phyloP scores from a whole-genome alignment of 495 filamentous ascomycete genomes.

The Penicillium paxilli region DNA sequence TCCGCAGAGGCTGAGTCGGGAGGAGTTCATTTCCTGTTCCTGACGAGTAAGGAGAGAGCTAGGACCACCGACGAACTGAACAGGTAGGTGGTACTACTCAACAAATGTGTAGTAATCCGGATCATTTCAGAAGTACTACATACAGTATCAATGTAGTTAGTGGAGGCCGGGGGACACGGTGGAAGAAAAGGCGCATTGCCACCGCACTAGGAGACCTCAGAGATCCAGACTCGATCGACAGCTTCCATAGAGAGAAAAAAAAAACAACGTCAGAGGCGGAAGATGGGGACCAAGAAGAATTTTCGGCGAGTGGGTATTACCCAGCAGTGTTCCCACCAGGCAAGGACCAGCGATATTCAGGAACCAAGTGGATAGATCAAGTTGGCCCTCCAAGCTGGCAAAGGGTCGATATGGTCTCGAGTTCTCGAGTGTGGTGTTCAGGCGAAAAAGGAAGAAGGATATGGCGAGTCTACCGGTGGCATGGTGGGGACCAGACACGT shows the following conservation, averaged over 20 bases:
- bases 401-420: neutral
- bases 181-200: slow-evolving; percentile 11
- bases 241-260: too few species aligned
- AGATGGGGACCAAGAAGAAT: neutral
- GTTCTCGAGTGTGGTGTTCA: neutral
- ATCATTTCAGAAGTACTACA: neutral
- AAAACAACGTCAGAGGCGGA: slow-evolving; percentile 25
- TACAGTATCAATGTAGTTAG: neutral
- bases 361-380: neutral
- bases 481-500: neutral
- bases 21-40: neutral
- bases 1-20: neutral
- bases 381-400: neutral
- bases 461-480: neutral
- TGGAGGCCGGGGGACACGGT: neutral
- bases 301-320: slow-evolving; percentile 2
- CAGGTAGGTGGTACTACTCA: neutral
- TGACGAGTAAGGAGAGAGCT: neutral
- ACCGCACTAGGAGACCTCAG: neutral
- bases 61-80: slow-evolving; percentile 3
- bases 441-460: neutral
- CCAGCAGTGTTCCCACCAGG: neutral
- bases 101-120: too few species aligned
- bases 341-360: slow-evolving; percentile 3
- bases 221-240: slow-evolving; percentile 26